These are phyloP conservation scores for Metschnikowia anglica DNA, from an alignment of 805 yeast species.

Conservation along the genomic window DNA sequence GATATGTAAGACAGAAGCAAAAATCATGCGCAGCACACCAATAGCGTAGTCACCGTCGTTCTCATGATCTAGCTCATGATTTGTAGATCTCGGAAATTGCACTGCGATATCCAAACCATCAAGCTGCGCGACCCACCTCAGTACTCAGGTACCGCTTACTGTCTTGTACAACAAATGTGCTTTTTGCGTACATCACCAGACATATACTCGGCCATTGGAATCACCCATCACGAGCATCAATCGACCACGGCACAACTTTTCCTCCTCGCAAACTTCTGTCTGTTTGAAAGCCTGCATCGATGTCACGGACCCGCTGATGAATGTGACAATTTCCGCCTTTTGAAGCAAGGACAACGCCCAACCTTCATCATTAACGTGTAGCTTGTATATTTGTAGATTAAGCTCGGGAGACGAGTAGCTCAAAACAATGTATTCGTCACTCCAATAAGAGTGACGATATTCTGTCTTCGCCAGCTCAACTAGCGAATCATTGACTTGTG, in stretches of 20 bases:
- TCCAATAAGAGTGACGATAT: conserved; percentile 38
- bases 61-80: neutral
- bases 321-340: conserved; percentile 9
- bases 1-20: conserved; percentile 61
- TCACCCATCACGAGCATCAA: conserved; percentile 55
- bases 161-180: conserved; percentile 2
- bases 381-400: conserved; percentile 24
- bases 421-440: conserved; percentile 34
- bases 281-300: conserved; percentile 30
- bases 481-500: conserved; percentile 29
- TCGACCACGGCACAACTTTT: conserved; percentile 36
- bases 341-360: conserved; percentile 19
- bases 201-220: conserved; percentile 48
- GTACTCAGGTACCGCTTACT: neutral
- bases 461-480: conserved; percentile 25
- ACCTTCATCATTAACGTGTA: conserved; percentile 15
- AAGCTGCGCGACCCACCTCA: neutral
- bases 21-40: conserved; percentile 60
- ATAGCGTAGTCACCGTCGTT: conserved; percentile 29
- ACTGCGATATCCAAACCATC: neutral
- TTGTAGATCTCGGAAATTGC: neutral
- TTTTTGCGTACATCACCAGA: conserved; percentile 6
- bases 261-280: conserved; percentile 34
- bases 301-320: conserved; percentile 24
- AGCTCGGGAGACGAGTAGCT: conserved; percentile 23